These are phyloP conservation scores for Tagetes erecta DNA, from an alignment of 129 eudicot genomes.

Conservation along the genomic window DNA sequence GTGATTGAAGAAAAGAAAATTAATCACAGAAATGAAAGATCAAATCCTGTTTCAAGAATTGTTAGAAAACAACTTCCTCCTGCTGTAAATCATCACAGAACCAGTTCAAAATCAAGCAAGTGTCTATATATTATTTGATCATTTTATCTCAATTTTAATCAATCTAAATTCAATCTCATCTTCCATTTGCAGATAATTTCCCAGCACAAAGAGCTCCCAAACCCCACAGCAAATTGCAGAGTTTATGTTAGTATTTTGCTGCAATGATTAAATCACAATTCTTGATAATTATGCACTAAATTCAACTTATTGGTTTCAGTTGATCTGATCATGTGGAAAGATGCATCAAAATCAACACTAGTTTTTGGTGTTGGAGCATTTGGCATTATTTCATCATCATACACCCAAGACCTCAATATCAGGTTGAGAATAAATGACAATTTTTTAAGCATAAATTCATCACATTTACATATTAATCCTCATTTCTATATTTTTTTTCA, in stretches of 20 bases:
- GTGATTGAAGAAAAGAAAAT: conserved; percentile 49
- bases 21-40: conserved; percentile 41
- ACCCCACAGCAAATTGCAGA: conserved; percentile 56
- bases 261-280: background rate
- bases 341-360: conserved; percentile 80
- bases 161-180: conserved; percentile 16
- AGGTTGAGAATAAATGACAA: conserved; percentile 43
- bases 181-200: conserved; percentile 33
- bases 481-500: conserved; percentile 39
- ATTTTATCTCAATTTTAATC: background rate
- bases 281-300: conserved; percentile 9
- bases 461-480: conserved; percentile 15
- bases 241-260: conserved; percentile 49
- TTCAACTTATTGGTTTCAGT: conserved; percentile 44
- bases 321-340: conserved; percentile 90
- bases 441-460: background rate
- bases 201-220: conserved; percentile 44
- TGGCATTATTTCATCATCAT: conserved; percentile 73
- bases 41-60: conserved; percentile 40
- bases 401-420: conserved; percentile 75
- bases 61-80: conserved; percentile 45
- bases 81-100: conserved; percentile 40
- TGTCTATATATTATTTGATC: conserved; percentile 12
- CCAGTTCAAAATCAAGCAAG: conserved; percentile 59
- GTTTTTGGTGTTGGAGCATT: conserved; percentile 83